Conservation (phyloP, 768 basidiomycete genomes). For the Pleurotus cornucopiae region DNA sequence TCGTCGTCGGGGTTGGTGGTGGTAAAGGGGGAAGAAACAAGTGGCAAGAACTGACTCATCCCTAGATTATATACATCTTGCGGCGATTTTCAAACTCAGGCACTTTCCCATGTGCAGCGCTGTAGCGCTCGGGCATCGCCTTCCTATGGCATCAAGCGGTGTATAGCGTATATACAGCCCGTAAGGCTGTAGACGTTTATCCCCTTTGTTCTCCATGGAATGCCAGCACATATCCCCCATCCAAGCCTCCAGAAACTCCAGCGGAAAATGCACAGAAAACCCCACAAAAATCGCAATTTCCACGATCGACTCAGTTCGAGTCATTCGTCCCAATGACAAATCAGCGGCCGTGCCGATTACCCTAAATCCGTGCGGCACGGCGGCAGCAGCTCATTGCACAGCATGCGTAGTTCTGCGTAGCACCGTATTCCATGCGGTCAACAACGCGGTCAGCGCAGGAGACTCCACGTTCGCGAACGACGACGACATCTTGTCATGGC, state of each 20-base stretch:
- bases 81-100: conserved; percentile 5
- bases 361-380: conserved; percentile 1
- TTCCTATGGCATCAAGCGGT: not conserved
- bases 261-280: not conserved
- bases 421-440: not conserved
- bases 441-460: not conserved
- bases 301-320: conserved; percentile 1
- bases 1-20: conserved; percentile 1
- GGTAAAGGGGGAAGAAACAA: conserved; percentile 1
- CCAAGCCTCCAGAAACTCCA: not conserved
- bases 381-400: not conserved
- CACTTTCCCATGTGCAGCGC: conserved; percentile 2
- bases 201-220: no score
- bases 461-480: no score
- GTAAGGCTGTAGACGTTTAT: not conserved
- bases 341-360: not conserved
- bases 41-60: conserved; percentile 1
- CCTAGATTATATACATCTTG: conserved; percentile 1
- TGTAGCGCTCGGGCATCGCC: not conserved
- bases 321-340: not conserved
- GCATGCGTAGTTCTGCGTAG: not conserved
- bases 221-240: not conserved
- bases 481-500: no score
- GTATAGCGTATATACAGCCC: not conserved
- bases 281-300: not conserved